phyloP scores from a whole-genome alignment of 192 early-diverging fungal species.

The Coemansia sp. region DNA sequence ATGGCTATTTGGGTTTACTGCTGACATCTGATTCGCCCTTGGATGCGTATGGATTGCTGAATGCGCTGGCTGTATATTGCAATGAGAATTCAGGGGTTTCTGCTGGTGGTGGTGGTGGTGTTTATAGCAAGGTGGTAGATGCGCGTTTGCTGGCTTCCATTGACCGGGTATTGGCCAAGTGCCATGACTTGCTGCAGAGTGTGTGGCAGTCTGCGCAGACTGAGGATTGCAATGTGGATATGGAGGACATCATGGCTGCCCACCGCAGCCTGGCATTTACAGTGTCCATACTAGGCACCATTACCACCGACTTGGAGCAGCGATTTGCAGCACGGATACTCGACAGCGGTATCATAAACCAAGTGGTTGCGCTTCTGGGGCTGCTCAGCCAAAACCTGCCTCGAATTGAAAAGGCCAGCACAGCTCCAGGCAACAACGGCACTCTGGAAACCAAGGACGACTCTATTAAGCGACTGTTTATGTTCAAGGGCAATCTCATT shows the following conservation, averaged over 20 bases:
- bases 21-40: background rate
- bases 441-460: background rate
- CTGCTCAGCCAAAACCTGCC: constrained; percentile 34
- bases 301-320: constrained; percentile 16
- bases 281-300: constrained; percentile 15
- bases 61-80: constrained; percentile 39
- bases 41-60: constrained; percentile 19
- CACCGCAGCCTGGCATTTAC: constrained; percentile 19
- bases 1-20: constrained; percentile 9
- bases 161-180: background rate
- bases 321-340: constrained; percentile 2
- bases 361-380: constrained; percentile 23
- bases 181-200: constrained; percentile 1
- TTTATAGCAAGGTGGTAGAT: background rate
- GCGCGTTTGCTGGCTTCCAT: constrained; percentile 1
- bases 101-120: no score
- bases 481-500: constrained; percentile 49
- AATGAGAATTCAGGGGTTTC: constrained; percentile 6
- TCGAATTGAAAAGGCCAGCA: constrained; percentile 13
- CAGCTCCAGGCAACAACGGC: background rate
- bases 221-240: constrained; percentile 3
- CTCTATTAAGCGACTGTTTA: constrained; percentile 21
- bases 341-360: constrained; percentile 5
- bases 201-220: constrained; percentile 11
- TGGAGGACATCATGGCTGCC: constrained; percentile 8